Evolutionary conservation across 176 grass and related monocot genomes (phyloP).

Genomic region (Raddia guianensis): DNA sequence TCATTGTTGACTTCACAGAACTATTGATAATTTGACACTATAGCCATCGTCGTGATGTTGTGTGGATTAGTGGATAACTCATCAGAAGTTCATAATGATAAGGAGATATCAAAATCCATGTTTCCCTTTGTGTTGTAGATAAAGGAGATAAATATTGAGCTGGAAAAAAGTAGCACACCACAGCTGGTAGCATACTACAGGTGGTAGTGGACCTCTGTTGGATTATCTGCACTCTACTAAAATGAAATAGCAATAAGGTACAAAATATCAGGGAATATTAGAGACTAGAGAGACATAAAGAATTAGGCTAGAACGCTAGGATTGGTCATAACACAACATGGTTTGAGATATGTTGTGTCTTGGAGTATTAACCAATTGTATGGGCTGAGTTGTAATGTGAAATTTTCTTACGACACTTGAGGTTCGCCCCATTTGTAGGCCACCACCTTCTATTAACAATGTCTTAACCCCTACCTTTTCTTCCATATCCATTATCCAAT

Average conservation of each 20-base stretch:
- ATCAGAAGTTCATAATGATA: constrained; percentile 10
- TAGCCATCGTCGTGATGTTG: background rate
- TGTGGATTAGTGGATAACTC: background rate
- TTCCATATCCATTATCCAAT: background rate
- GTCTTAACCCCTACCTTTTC: background rate
- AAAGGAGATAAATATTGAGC: background rate
- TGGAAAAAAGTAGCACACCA: background rate
- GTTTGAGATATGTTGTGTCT: background rate
- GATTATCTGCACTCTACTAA: background rate
- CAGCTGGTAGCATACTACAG: background rate
- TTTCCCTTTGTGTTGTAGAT: background rate
- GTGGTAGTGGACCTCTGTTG: background rate
- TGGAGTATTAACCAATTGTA: background rate
- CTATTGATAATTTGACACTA: background rate
- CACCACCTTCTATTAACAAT: background rate
- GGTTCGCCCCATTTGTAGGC: background rate
- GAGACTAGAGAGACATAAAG: background rate
- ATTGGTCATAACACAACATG: background rate
- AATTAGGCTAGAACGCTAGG: background rate
- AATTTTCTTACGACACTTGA: background rate
- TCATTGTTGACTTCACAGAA: background rate
- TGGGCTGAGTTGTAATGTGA: background rate
- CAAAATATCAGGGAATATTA: background rate
- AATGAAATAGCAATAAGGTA: background rate
- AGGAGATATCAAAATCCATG: background rate